Conservation (phyloP, 2,329 filamentous ascomycete genomes). For the Pyricularia sp. region DNA sequence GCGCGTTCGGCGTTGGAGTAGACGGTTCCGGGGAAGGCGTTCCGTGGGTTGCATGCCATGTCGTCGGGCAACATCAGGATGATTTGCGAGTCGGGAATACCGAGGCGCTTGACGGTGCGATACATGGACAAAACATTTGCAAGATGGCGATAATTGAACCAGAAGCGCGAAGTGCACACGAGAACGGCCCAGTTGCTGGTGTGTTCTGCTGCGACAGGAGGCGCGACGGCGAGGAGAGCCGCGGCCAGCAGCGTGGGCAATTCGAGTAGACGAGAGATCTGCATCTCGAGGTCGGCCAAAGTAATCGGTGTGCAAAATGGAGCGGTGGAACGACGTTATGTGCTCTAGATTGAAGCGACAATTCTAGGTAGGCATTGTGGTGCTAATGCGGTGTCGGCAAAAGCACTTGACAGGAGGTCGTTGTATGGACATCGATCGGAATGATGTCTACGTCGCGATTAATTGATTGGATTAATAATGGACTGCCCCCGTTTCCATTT, state of each 20-base stretch:
- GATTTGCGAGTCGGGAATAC: constrained; percentile 96
- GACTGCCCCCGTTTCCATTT: background rate
- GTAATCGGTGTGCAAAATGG: background rate
- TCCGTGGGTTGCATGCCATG: constrained; percentile 98
- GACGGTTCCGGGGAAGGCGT: constrained; percentile 93
- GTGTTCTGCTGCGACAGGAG: constrained; percentile 56
- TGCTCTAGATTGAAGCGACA: background rate
- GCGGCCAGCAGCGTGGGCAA: constrained; percentile 39
- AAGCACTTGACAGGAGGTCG: background rate
- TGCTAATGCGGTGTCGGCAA: background rate
- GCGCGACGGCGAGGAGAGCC: constrained; percentile 32
- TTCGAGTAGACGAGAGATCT: constrained; percentile 32
- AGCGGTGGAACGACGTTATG: background rate
- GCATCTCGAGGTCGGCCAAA: constrained; percentile 33
- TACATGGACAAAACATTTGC: constrained; percentile 97
- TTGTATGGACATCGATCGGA: background rate
- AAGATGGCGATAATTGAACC: constrained; percentile 99
- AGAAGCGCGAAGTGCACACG: constrained; percentile 97
- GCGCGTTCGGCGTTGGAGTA: constrained; percentile 97
- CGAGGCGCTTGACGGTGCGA: constrained; percentile 93
- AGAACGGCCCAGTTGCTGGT: constrained; percentile 99
- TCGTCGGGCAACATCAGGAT: constrained; percentile 99
- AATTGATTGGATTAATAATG: background rate
- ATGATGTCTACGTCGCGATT: background rate
- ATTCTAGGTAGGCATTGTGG: background rate